Base-by-base conservation (phyloP, 192 early-diverging fungal species). In the Thamnidium elegans region DNA sequence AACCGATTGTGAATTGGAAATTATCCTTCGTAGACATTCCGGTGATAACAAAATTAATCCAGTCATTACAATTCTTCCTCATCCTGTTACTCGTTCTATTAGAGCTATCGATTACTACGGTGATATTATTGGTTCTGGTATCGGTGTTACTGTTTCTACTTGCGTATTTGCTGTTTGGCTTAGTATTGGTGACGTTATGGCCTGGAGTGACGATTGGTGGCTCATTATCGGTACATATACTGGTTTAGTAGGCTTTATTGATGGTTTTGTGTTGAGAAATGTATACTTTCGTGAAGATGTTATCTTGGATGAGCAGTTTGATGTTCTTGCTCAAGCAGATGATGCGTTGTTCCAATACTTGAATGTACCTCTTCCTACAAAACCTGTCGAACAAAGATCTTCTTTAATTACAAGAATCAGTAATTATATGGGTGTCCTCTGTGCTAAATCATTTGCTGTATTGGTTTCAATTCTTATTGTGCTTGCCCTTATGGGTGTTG, bases 151-250 rank as follows among this genome's bases (percentile, higher is more conserved):
- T 50, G 58, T 67, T 34, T 55, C 54, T 7, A 58, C 46, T 42
- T 45, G 54, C 7, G 65, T 59, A 0, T 39, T 67, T 15, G 30
- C 53, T 46, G 19, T 43, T 6, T 67, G 65, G 65, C 39, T 67
- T n/a, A 6, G 19, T 23, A n/a, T 58, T 19, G 65, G 65, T 14
- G n/a, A 43, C n/a, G 0, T 58, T 4, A 58, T 67, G 65, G 34
- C 20, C n/a, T 59, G 45, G 54, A 67, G 30, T 31, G 43, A 47
- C 36, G 32, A 67, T 26, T 67, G 65, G 65, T 67, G 65, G 65
- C 46, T 67, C 2, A 46, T 67, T 10, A 67, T 67, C 48, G 65
- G 65, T 19, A 67, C 65, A 9, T 67, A 67, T n/a, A 67, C 65
- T 11, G 65, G 65, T 46, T 58, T 67, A 43, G 54, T 67, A 58